Evolutionary conservation across 495 filamentous ascomycete genomes (phyloP).

Genomic region (Lasiosphaeris hirsuta): DNA sequence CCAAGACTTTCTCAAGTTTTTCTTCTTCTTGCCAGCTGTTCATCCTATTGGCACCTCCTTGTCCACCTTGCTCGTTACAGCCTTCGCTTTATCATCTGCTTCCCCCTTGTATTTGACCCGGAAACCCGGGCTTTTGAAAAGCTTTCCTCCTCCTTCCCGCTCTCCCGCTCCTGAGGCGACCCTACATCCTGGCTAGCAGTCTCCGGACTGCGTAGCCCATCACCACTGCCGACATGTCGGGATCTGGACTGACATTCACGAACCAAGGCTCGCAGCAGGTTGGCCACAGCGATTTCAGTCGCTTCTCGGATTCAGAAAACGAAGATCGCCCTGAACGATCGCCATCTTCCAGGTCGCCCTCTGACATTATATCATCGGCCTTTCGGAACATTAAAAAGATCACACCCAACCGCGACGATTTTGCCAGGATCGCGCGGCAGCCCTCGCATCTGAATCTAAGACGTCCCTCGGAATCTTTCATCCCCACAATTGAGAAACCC

Average conservation of each 20-base stretch:
- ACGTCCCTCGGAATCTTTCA: slow-evolving; percentile 24
- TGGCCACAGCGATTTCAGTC: slow-evolving; percentile 23
- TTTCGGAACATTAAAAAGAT: slow-evolving; percentile 50
- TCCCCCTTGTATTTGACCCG: slow-evolving; percentile 3
- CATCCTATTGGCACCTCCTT: slow-evolving; percentile 1
- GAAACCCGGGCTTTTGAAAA: not conserved
- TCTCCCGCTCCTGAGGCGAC: not conserved
- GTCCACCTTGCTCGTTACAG: slow-evolving; percentile 1
- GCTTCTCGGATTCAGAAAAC: slow-evolving; percentile 35
- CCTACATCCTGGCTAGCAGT: slow-evolving; percentile 5
- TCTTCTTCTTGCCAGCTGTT: slow-evolving; percentile 7
- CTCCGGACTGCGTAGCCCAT: slow-evolving; percentile 14
- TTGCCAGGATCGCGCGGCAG: slow-evolving; percentile 27
- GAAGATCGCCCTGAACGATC: slow-evolving; percentile 36
- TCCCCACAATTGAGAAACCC: slow-evolving; percentile 20
- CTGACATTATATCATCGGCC: slow-evolving; percentile 46
- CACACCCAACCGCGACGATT: slow-evolving; percentile 39
- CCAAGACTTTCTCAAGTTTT: slow-evolving; percentile 12
- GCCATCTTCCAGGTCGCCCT: slow-evolving; percentile 32
- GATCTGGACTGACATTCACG: slow-evolving; percentile 29
- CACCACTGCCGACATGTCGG: slow-evolving; percentile 25
- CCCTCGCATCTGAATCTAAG: slow-evolving; percentile 33
- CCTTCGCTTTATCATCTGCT: not conserved
- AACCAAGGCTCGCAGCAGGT: slow-evolving; percentile 28
- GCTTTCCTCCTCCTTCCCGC: not conserved